These are phyloP conservation scores for Aspergillus ochraceoroseus DNA, from an alignment of 2,329 filamentous ascomycete genomes.

Conservation along the genomic window DNA sequence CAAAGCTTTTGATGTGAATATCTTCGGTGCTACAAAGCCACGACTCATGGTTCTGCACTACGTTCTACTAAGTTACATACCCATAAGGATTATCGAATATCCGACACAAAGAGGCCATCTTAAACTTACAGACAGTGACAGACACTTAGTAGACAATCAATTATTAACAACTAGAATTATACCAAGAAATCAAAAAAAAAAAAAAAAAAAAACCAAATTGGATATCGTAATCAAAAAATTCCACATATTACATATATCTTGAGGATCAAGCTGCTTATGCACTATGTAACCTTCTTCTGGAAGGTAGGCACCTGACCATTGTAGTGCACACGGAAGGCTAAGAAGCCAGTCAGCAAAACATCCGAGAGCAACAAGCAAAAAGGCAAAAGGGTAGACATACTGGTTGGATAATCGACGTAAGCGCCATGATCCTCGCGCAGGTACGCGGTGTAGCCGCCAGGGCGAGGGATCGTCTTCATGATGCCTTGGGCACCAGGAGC, in stretches of 20 bases:
- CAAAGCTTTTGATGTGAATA: too few species aligned
- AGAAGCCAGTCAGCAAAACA: slow-evolving; percentile 17
- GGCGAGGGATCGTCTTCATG: slow-evolving; percentile 59
- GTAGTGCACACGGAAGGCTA: slow-evolving; percentile 46
- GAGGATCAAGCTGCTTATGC: too few species aligned
- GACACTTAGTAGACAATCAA: too few species aligned
- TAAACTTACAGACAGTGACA: too few species aligned
- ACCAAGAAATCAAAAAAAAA: neutral
- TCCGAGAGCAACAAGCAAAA: neutral
- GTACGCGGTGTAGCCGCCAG: slow-evolving; percentile 56
- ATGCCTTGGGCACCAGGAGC: slow-evolving; percentile 61
- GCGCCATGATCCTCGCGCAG: slow-evolving; percentile 62
- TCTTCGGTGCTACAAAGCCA: too few species aligned
- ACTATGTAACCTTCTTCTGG: slow-evolving; percentile 17
- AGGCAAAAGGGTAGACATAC: slow-evolving; percentile 27
- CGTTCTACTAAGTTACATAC: too few species aligned
- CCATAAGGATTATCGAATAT: too few species aligned
- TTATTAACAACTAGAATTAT: too few species aligned
- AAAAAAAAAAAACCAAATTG: neutral
- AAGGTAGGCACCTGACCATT: slow-evolving; percentile 34
- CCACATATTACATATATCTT: slow-evolving; percentile 1
- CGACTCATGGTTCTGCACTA: too few species aligned
- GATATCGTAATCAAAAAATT: slow-evolving; percentile 4
- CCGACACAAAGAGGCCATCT: too few species aligned
- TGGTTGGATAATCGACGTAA: slow-evolving; percentile 50